Percentiles rank a stretch among this genome's conserved stretches.
phyloP scores from a whole-genome alignment of 2,329 filamentous ascomycete species.

The Epichloe aotearoae region DNA sequence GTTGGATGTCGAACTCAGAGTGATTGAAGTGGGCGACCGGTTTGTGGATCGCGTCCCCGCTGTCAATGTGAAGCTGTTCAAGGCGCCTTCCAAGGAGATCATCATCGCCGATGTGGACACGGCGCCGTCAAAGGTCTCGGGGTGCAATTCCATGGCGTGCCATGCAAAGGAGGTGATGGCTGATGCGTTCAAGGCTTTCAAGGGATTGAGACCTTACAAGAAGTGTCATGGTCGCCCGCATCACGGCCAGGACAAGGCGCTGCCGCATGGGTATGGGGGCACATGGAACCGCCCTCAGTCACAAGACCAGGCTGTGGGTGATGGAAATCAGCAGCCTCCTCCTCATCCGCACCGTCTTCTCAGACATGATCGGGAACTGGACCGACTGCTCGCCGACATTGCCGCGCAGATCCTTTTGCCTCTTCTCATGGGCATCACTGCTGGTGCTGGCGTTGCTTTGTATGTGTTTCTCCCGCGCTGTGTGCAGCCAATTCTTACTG shows the following conservation, averaged over 20 bases:
- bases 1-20: constrained; percentile 40
- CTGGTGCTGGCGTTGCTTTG: constrained; percentile 55
- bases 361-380: constrained; percentile 21
- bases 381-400: constrained; percentile 39
- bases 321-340: constrained; percentile 2
- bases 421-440: constrained; percentile 53
- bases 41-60: constrained; percentile 41
- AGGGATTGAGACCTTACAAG: constrained; percentile 10
- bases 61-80: constrained; percentile 48
- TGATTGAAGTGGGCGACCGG: constrained; percentile 44
- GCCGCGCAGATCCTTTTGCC: constrained; percentile 53
- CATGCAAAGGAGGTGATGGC: constrained; percentile 27
- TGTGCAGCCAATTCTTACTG: too few relatives aligned
- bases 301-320: constrained; percentile 7
- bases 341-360: constrained; percentile 13
- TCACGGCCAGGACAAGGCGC: constrained; percentile 6
- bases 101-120: constrained; percentile 37
- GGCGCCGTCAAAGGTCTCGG: constrained; percentile 16
- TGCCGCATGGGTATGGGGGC: not conserved
- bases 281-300: constrained; percentile 7
- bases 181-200: constrained; percentile 15
- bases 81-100: constrained; percentile 40
- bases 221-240: constrained; percentile 13
- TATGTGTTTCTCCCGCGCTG: constrained; percentile 20
- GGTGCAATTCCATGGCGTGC: constrained; percentile 38